Base-by-base conservation (phyloP, 306 rosid genomes). In the Urtica urens region DNA sequence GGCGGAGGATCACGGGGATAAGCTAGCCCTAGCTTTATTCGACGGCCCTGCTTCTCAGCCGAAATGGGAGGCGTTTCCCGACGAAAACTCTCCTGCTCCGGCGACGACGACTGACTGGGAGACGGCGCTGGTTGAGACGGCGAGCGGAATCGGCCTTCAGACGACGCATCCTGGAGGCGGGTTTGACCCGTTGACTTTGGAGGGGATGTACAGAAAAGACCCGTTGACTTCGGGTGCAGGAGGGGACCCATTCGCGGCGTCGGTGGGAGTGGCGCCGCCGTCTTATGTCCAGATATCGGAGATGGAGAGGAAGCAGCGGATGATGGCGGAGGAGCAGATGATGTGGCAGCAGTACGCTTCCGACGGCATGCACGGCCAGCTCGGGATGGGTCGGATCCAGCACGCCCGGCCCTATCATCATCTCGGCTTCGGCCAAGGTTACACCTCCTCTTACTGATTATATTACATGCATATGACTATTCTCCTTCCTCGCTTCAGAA, bases 241-340 rank as follows among this genome's bases (percentile, higher is more conserved):
- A 16, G 11, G 17, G 6, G 99, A 92, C 51, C 99, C 99, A 0
- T 92, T 92, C 46, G 78, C 96, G 0, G 94, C 99, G 0, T 92
- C 99, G 7, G 16, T 79, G 46, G 50, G 62, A 0, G 80, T 92
- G 52, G 86, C 96, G 2, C 87, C 99, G 1, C 96, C 96, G 0
- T 4, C 94, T 0, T 92, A 79, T 10, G 93, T 92, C 64, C 99
- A 92, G 70, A 92, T 92, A 87, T 75, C 99, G 21, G 99, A 92
- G 58, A 66, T 92, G 79, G 94, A 92, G 76, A 82, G 64, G 71
- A 92, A 92, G 56, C 96, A 92, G 69, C 79, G 63, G 67, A 21
- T 92, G 42, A 54, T 92, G 50, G 27, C 73, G 70, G 83, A 82
- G 53, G 99, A 92, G 58, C 94, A 92, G 26, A 6, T 71, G 10